These are phyloP conservation scores for Colletotrichum noveboracense DNA, from an alignment of 2,329 filamentous ascomycete genomes.

Conservation along the genomic window DNA sequence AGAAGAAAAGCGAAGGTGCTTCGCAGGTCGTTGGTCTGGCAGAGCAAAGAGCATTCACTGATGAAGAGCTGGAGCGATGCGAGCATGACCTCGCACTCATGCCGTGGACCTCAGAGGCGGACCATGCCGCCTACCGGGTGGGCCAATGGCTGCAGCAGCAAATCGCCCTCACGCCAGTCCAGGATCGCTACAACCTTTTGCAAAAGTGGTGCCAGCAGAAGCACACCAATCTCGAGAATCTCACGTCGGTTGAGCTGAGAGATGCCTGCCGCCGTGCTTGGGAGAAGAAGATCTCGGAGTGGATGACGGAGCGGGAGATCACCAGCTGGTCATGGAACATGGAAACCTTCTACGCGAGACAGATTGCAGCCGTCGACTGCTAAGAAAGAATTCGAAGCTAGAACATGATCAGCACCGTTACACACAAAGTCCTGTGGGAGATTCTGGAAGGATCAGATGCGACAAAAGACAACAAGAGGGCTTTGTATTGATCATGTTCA, in stretches of 20 bases:
- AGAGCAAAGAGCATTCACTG: fast-evolving
- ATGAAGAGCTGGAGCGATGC: neutral
- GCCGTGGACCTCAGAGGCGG: neutral
- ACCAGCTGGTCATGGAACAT: neutral
- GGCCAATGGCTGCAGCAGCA: neutral
- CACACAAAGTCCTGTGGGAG: neutral
- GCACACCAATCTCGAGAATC: neutral
- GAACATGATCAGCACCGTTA: fast-evolving
- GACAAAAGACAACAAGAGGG: neutral
- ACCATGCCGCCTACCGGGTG: neutral
- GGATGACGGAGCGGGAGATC: neutral
- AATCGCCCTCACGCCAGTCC: neutral
- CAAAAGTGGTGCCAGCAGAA: neutral
- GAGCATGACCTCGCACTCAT: neutral
- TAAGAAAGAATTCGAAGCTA: neutral
- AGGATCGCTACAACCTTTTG: neutral
- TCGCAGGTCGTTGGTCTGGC: neutral
- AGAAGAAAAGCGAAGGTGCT: neutral
- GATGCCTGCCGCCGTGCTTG: neutral
- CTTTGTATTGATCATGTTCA: neutral
- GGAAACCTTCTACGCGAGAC: neutral
- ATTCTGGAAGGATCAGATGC: neutral
- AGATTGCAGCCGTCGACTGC: neutral
- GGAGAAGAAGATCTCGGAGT: neutral
- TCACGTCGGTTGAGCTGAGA: neutral